Evolutionary conservation across 2,329 filamentous ascomycete species (phyloP), one percentile per base, ranked within the genome.

Genomic region (Pyrenochaeta sp.): DNA sequence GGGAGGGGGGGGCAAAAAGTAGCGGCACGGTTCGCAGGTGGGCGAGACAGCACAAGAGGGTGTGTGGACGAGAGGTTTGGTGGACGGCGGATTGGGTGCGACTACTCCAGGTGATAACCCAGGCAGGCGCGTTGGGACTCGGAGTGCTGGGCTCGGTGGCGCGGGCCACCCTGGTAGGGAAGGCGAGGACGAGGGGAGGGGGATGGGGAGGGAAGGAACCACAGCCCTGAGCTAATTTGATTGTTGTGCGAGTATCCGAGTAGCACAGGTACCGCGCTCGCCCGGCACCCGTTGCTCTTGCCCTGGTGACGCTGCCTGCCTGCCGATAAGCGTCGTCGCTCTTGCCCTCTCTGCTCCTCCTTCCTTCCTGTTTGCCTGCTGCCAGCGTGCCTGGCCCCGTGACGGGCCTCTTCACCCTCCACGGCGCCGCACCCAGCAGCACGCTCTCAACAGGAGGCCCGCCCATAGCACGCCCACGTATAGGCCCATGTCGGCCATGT

Each of bases 181-280:
- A n/a, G n/a, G n/a, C n/a, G n/a, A n/a, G n/a, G n/a, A n/a, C n/a
- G n/a, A 21, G 23, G 23, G 23, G 23, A 27, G 23, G 23, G 23
- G 23, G 37, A 21, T 18, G 36, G 36, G 43, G 35, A 37, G 21
- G 14, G 27, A 29, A 30, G 41, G 47, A 55, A 44, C 49, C 53
- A 48, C 44, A 54, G 36, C 37, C 56, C 49, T 61, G 51, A 56
- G 63, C 61, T 64, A 59, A 56, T 63, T 60, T 60, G 54, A 52
- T 56, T 51, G 49, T 52, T 56, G 60, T 62, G 54, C 56, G 52
- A 60, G 57, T 44, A 44, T 47, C 53, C 33, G 43, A 46, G 54
- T 65, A 58, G 46, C 62, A 58, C 61, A 66, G 54, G 56, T 59
- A 64, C 58, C 50, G 53, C 54, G 49, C 39, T 39, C 40, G 21